These are phyloP conservation scores for Russula brevipes DNA, from an alignment of 768 basidiomycete genomes.

Conservation along the genomic window DNA sequence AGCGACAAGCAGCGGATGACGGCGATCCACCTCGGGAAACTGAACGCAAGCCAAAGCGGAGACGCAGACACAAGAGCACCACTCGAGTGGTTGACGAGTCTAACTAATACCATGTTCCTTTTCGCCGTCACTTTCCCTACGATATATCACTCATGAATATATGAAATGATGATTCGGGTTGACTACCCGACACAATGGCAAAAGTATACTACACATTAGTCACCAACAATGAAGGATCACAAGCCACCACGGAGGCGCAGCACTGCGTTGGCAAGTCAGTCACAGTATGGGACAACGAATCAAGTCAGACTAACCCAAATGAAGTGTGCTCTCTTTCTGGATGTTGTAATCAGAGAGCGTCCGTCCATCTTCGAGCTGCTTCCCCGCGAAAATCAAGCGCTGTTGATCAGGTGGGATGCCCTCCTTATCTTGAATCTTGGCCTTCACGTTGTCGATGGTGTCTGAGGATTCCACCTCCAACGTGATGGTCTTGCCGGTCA, in stretches of 20 bases:
- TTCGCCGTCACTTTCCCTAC: not conserved
- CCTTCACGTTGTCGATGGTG: slow-evolving; percentile 88
- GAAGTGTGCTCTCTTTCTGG: slow-evolving; percentile 75
- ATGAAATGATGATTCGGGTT: not conserved
- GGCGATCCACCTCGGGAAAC: slow-evolving; percentile 15
- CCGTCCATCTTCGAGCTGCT: slow-evolving; percentile 91
- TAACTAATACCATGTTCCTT: not conserved
- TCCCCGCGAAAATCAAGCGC: slow-evolving; percentile 88
- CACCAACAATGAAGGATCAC: slow-evolving; percentile 29
- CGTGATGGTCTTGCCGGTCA: slow-evolving; percentile 90
- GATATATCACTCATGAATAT: not conserved
- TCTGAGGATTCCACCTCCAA: slow-evolving; percentile 90
- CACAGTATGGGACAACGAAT: not conserved
- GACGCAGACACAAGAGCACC: slow-evolving; percentile 26
- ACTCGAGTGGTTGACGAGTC: not conserved
- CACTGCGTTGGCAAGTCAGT: slow-evolving; percentile 35
- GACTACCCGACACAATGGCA: slow-evolving; percentile 5
- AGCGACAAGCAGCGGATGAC: slow-evolving; percentile 26
- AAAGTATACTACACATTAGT: not conserved
- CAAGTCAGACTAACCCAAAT: slow-evolving; percentile 37
- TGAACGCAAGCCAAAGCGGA: slow-evolving; percentile 27
- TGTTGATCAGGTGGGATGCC: slow-evolving; percentile 86
- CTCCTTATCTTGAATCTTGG: slow-evolving; percentile 79
- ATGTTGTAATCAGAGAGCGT: slow-evolving; percentile 79
- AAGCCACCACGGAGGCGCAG: slow-evolving; percentile 68